A percentile compares a stretch with the other conserved stretches of the same genome.
phyloP scores from a whole-genome alignment of 495 filamentous ascomycete genomes.

The Lasiosphaeria ovina region DNA sequence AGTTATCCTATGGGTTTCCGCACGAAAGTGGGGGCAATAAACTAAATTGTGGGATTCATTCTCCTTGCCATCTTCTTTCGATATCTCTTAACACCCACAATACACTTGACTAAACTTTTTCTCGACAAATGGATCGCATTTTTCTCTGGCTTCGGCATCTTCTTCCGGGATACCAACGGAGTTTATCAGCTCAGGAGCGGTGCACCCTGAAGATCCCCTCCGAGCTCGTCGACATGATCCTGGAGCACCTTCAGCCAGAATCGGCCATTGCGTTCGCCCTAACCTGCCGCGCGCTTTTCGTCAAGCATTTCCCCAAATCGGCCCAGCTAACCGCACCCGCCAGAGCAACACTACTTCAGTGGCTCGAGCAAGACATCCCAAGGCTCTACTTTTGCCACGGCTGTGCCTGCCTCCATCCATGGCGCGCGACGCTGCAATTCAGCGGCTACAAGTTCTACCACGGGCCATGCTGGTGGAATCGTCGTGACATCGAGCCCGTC shows the following conservation, averaged over 20 bases:
- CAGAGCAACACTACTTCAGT: conserved; percentile 7
- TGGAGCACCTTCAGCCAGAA: conserved; percentile 8
- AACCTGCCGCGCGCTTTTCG: conserved; percentile 8
- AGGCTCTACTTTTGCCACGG: conserved; percentile 5
- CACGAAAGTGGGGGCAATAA: no score
- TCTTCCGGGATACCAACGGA: no score
- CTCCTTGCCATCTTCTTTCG: no score
- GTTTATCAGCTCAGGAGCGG: no score
- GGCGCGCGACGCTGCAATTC: not conserved
- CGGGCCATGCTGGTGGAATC: not conserved
- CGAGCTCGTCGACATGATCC: conserved; percentile 10
- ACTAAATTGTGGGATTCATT: no score
- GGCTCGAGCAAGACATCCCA: conserved; percentile 11
- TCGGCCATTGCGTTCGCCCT: conserved; percentile 11
- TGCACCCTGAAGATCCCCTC: no score
- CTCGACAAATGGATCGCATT: no score
- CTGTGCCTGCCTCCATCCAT: conserved; percentile 8
- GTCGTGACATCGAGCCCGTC: not conserved
- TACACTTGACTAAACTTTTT: no score
- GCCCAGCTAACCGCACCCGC: conserved; percentile 12
- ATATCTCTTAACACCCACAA: no score
- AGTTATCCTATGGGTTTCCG: no score
- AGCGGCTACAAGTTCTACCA: not conserved
- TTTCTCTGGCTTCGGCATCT: no score
- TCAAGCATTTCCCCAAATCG: conserved; percentile 10